Evolutionary conservation across 2,329 filamentous ascomycete genomes (phyloP).

Genomic region (Ophiostoma ulmi): DNA sequence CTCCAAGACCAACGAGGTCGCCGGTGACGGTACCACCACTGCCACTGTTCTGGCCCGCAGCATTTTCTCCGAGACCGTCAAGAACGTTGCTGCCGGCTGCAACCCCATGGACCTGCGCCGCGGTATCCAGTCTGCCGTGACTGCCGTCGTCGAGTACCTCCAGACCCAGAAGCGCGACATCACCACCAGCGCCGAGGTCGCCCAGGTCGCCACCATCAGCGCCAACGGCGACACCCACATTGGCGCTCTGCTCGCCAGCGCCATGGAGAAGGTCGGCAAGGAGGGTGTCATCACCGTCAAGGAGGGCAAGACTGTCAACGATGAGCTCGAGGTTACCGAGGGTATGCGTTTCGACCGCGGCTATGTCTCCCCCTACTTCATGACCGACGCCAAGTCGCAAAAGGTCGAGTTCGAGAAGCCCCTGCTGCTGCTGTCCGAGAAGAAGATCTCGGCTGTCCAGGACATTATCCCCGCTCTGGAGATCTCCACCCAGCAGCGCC

Average conservation of each 20-base stretch:
- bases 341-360: slow-evolving; percentile 99
- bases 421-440: slow-evolving; percentile 95
- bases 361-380: slow-evolving; percentile 98
- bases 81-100: slow-evolving; percentile 98
- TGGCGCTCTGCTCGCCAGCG: slow-evolving; percentile 90
- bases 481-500: slow-evolving; percentile 89
- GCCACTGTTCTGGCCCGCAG: slow-evolving; percentile 93
- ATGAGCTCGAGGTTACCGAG: slow-evolving; percentile 98
- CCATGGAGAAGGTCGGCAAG: slow-evolving; percentile 99
- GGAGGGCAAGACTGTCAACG: slow-evolving; percentile 97
- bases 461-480: slow-evolving; percentile 98
- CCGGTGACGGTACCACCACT: slow-evolving; percentile 97
- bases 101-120: slow-evolving; percentile 99
- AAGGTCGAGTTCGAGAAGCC: slow-evolving; percentile 99
- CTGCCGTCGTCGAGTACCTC: slow-evolving; percentile 89
- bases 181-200: slow-evolving; percentile 93
- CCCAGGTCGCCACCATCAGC: slow-evolving; percentile 96
- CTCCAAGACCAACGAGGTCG: slow-evolving; percentile 98
- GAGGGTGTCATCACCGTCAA: slow-evolving; percentile 99
- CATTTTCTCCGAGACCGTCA: slow-evolving; percentile 99
- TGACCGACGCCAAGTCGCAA: slow-evolving; percentile 96
- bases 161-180: slow-evolving; percentile 97
- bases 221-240: slow-evolving; percentile 96
- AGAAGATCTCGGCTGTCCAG: slow-evolving; percentile 99
- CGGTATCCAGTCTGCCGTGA: slow-evolving; percentile 93